Conservation (phyloP, 192 early-diverging fungal species). For the Backusella luteola region DNA sequence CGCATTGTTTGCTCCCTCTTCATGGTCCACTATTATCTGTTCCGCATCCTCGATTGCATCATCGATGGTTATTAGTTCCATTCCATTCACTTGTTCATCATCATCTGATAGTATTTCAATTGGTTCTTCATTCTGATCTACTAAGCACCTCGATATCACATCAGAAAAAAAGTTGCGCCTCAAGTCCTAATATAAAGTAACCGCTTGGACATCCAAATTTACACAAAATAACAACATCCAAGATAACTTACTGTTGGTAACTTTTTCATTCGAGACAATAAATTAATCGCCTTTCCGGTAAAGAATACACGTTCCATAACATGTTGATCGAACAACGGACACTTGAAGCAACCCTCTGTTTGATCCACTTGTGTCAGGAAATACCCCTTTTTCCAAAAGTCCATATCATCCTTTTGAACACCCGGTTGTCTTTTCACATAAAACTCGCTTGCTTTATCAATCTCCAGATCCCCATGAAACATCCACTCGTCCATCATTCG, state of each 20-base stretch:
- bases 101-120: neutral
- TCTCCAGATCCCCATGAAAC: conserved; percentile 27
- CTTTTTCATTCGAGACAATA: neutral
- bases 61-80: neutral
- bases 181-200: neutral
- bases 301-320: conserved; percentile 10
- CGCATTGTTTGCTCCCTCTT: neutral
- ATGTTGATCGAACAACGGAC: conserved; percentile 8
- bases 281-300: conserved; percentile 5
- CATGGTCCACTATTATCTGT: neutral
- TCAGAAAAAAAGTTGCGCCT: neutral
- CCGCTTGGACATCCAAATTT: neutral
- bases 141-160: neutral
- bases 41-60: neutral
- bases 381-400: conserved; percentile 36
- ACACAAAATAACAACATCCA: neutral
- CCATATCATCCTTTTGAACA: conserved; percentile 11
- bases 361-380: neutral
- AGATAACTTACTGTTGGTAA: neutral
- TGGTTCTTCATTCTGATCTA: neutral
- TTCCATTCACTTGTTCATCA: neutral
- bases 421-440: conserved; percentile 21
- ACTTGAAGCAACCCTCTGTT: neutral
- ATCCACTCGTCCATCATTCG: conserved; percentile 44
- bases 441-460: conserved; percentile 36